A percentile compares a stretch with the other conserved stretches of the same genome.
These are phyloP conservation scores for Claviceps humidiphila DNA, from an alignment of 2,329 filamentous ascomycete species.

Conservation along the genomic window DNA sequence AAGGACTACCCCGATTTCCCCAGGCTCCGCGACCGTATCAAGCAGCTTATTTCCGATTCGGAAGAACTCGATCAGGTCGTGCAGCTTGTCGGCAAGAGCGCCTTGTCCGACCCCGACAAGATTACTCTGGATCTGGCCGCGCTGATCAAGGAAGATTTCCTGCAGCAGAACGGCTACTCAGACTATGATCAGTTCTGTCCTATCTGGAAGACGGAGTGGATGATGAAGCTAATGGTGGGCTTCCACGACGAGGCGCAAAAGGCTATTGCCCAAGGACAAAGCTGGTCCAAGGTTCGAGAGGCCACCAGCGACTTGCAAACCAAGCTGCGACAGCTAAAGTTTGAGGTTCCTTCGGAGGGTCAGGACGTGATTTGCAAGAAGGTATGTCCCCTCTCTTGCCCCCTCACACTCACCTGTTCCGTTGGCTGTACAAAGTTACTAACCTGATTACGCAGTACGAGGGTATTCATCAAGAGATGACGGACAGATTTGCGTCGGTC, in stretches of 20 bases:
- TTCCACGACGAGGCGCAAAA: conserved; percentile 98
- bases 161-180: conserved; percentile 98
- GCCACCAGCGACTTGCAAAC: conserved; percentile 76
- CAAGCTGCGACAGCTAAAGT: conserved; percentile 85
- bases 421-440: neutral
- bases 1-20: conserved; percentile 92
- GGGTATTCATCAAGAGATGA: conserved; percentile 78
- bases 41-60: conserved; percentile 83
- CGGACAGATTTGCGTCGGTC: conserved; percentile 93
- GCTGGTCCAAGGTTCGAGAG: conserved; percentile 87
- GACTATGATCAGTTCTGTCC: conserved; percentile 99
- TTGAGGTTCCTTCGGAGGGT: conserved; percentile 80
- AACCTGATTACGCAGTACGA: conserved; percentile 53
- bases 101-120: conserved; percentile 92
- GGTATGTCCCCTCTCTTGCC: conserved; percentile 30
- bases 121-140: conserved; percentile 89
- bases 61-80: conserved; percentile 98
- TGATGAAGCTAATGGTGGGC: conserved; percentile 99
- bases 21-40: conserved; percentile 80
- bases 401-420: neutral
- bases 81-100: conserved; percentile 94
- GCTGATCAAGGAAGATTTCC: conserved; percentile 93
- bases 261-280: conserved; percentile 79
- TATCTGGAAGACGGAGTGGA: conserved; percentile 99
- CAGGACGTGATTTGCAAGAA: conserved; percentile 73